Evolutionary conservation across 768 basidiomycete genomes (phyloP), one percentile per base, ranked within the genome.

Genomic region (Rhizopogon roseolus): DNA sequence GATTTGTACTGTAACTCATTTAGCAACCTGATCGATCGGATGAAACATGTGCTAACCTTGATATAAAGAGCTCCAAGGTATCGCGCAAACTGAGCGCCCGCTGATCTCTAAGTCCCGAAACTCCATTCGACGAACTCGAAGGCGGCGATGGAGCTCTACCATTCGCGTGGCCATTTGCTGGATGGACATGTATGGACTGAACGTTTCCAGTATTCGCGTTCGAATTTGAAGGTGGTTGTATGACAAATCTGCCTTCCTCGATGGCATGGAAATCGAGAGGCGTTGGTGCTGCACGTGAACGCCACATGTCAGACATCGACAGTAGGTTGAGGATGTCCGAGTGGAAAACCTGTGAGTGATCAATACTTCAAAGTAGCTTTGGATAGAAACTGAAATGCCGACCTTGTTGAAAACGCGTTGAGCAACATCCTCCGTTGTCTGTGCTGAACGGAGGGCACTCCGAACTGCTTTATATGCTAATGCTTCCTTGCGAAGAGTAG

Each of bases 261-360:
- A 98, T 93, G 3, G 72, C 69, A n/a, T 89, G 84, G 62, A 86
- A 93, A 54, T 90, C 84, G 27, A 99, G 80, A 1, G 95, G 86
- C 0, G 80, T 81, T 1, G 97, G 97, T 49, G 87, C 88, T n/a
- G 85, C 81, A 39, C 96, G 81, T 6, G 88, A 81, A 32, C 85
- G 85, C 97, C 97, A 99, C 94, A 99, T 98, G 62, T 98, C 97
- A 13, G 82, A 71, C 97, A 99, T 99, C 16, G 81, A 82, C 29
- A 99, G 76, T 0, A 99, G 77, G 53, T 96, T 93, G 49, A 81
- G 78, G 60, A 98, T 93, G 62, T 99, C 97, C 2, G 79, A 67
- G 52, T 85, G 78, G 76, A 95, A 99, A 16, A 97, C 90, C 94
- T 97, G 62, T 7, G 10, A 50, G 36, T 5, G 25, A 25, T 48